Evolutionary conservation across 495 filamentous ascomycete genomes (phyloP), one percentile per base, ranked within the genome.

Genomic region (Apodospora peruviana): DNA sequence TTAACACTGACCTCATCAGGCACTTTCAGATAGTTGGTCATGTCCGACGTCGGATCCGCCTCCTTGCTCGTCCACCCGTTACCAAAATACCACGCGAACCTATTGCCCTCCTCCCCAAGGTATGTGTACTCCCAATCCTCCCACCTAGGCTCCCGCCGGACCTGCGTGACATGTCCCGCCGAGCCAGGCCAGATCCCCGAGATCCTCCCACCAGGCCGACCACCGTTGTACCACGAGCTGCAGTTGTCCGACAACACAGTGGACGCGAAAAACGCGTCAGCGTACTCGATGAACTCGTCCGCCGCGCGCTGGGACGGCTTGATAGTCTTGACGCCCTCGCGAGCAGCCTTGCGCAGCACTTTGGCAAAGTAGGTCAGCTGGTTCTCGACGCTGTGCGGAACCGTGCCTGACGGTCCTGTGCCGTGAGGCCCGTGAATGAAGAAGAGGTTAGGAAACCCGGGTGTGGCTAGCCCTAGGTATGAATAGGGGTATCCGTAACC

Each of bases 81-180:
- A 10, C 71, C 71, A 36, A 73, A 73, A 42, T 70, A 75, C 66
- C 66, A 71, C 4, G 55, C 51, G 38, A 73, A 68, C 46, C 71
- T 48, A 43, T 75, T 75, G 0, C 66, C 69, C n/a, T 49, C 53
- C 9, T 62, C 55, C 2, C 62, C 57, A 7, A 72, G 55, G 57
- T 83, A 81, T 47, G 72, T 73, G 60, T 82, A 87, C 47, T 87
- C 83, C 68, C 71, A 87, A 57, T 88, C 84, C 64, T 88, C 84
- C 82, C 83, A 87, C 12, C 85, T 67, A 1, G 83, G 83, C 40
- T 84, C 76, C 19, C 76, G 61, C 3, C 78, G 67, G 21, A 82
- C 69, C 18, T 74, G 73, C 10, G 79, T 80, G 21, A 76, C 61
- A 53, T 81, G 78, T 1, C 78, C 64, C 3, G 80, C 78, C 61